Conservation (phyloP, 2,329 filamentous ascomycete species). For the Thermomyces lanuginosus region DNA sequence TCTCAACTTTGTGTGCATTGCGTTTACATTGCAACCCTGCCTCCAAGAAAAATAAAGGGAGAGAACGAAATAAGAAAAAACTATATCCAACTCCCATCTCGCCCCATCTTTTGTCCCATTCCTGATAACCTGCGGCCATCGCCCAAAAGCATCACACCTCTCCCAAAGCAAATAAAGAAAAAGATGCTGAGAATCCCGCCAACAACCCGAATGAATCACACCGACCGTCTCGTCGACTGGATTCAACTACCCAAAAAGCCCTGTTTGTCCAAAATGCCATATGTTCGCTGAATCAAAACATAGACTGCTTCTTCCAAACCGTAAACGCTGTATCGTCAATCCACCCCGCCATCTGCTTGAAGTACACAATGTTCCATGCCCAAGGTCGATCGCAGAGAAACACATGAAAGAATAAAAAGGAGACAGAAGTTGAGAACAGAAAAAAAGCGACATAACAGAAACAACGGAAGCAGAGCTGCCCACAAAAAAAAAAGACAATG, state of each 20-base stretch:
- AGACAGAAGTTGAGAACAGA: conserved; percentile 3
- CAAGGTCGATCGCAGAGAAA: conserved; percentile 3
- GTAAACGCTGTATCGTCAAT: too few species aligned
- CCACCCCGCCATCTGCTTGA: too few species aligned
- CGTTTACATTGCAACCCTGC: too few species aligned
- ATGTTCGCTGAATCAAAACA: too few species aligned
- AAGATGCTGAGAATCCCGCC: neutral
- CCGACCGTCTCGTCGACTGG: too few species aligned
- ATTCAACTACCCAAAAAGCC: too few species aligned
- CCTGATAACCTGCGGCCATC: neutral
- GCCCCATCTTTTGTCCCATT: neutral
- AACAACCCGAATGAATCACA: too few species aligned
- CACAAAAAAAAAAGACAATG: too few species aligned
- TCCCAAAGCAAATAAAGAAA: neutral
- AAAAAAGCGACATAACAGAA: conserved; percentile 1
- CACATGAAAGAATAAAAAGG: conserved; percentile 1
- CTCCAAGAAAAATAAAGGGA: neutral
- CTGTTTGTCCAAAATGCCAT: too few species aligned
- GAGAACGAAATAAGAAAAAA: neutral
- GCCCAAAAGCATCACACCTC: too few species aligned
- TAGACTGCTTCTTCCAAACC: conserved; percentile 1
- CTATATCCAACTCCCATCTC: conserved; percentile 1
- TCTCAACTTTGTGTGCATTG: too few species aligned
- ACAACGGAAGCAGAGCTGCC: conserved; percentile 2
- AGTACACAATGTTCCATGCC: neutral